A percentile compares a stretch with the other conserved stretches of the same genome.
These are phyloP conservation scores for Straminergon stramineum DNA, from an alignment of 225 moss, liverwort and hornwort species.

Conservation along the genomic window DNA sequence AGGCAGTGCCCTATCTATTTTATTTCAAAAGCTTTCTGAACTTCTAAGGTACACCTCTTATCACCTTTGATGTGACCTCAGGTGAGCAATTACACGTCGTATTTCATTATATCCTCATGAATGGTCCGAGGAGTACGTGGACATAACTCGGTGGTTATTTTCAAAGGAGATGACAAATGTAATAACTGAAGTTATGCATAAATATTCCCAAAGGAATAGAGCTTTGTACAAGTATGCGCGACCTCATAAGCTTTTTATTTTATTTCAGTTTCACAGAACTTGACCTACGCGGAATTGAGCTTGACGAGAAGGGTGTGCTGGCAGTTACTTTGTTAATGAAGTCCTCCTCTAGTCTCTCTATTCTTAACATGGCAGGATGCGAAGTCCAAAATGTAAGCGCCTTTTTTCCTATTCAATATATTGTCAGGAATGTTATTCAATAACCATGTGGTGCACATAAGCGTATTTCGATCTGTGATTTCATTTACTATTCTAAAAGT, in stretches of 20 bases:
- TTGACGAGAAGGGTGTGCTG: slow-evolving; percentile 63
- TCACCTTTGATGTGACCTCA: not conserved
- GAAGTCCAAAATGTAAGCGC: slow-evolving; percentile 66
- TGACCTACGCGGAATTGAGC: slow-evolving; percentile 72
- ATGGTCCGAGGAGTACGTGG: not conserved
- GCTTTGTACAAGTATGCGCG: not conserved
- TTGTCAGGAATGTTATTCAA: not conserved
- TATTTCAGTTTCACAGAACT: slow-evolving; percentile 78
- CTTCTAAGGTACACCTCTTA: slow-evolving; percentile 49
- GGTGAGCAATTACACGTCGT: not conserved
- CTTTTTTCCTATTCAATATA: not conserved
- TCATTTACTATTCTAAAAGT: not conserved
- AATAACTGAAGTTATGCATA: not conserved
- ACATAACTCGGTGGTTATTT: not conserved
- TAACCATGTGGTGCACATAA: not conserved
- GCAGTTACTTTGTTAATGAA: slow-evolving; percentile 47
- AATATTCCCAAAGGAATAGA: not conserved
- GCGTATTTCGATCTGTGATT: not conserved
- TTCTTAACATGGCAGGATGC: slow-evolving; percentile 59
- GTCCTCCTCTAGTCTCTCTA: slow-evolving; percentile 63
- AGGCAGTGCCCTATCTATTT: slow-evolving; percentile 58
- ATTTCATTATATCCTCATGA: not conserved
- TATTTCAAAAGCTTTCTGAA: slow-evolving; percentile 58
- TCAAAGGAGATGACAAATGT: not conserved
- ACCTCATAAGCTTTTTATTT: not conserved